Base-by-base conservation (phyloP, 441 rosid genomes). In the Pelargonium australe region DNA sequence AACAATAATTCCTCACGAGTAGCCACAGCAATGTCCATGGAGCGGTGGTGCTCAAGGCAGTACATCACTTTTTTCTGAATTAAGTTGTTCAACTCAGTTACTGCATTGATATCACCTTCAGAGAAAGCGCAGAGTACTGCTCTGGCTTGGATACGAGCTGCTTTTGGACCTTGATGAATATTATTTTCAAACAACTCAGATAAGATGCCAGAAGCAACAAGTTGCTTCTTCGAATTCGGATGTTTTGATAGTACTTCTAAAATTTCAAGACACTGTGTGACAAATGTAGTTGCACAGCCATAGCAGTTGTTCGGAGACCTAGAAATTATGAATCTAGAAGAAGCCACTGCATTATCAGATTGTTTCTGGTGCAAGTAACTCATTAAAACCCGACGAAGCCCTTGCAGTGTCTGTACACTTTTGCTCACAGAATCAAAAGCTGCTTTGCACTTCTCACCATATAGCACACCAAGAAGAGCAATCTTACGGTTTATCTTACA, bases 341-440 rank as follows among this genome's bases (percentile, higher is more conserved):
- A 84, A 69, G 86, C 82, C 57, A 77, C 79, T 20, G 86, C 74
- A 76, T 79, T 78, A 77, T 95, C 91, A 40, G 93, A 86, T 75
- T 86, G 96, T 75, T 91, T 95, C 82, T 85, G 97, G 85, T 95
- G 98, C 87, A 96, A 87, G 83, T 95, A 96, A 76, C 81, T 87
- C 99, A 95, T 95, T 76, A 96, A 72, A 83, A 95, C 99, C 70
- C 92, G 82, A 68, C 99, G 99, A 79, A 96, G 91, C 67, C 99
- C 99, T 83, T 96, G 99, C 68, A 96, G 87, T 8, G 98, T 96
- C 87, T 96, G 99, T 64, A 96, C 99, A 82, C 99, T 96, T 85
- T 96, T 96, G 88, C 97, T 94, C 71, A 96, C 99, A 77, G 99
- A 96, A 83, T 94, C 99, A 85, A 96, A 96, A 78, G 99, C 99